A percentile compares a stretch with the other conserved stretches of the same genome.
Evolutionary conservation across 805 yeast species (phyloP).

Genomic region (Candida qinlingensis): DNA sequence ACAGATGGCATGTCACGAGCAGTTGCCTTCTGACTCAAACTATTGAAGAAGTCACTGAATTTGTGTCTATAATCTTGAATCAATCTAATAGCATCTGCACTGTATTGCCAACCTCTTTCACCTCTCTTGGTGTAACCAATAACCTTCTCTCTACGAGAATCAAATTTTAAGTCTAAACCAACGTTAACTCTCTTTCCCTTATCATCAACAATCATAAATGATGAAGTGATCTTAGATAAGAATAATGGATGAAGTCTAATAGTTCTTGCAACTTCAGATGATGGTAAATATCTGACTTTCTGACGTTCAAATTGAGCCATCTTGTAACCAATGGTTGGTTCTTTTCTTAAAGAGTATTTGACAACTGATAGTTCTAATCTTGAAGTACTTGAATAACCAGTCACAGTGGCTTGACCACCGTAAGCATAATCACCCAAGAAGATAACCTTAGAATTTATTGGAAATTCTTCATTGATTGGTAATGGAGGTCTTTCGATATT

Average conservation of each 20-base stretch:
- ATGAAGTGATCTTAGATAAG: conserved; percentile 74
- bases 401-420: conserved; percentile 70
- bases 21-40: conserved; percentile 27
- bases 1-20: conserved; percentile 27
- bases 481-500: conserved; percentile 65
- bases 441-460: conserved; percentile 62
- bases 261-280: conserved; percentile 56
- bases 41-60: conserved; percentile 58
- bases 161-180: conserved; percentile 83
- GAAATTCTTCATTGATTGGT: conserved; percentile 80
- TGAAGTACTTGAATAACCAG: conserved; percentile 47
- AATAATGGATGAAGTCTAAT: conserved; percentile 57
- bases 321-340: conserved; percentile 60
- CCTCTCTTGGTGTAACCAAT: conserved; percentile 76
- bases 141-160: conserved; percentile 72
- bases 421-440: conserved; percentile 84
- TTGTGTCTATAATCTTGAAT: conserved; percentile 52
- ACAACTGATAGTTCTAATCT: conserved; percentile 51
- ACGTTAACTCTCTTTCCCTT: conserved; percentile 53
- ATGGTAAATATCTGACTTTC: conserved; percentile 55
- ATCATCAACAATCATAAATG: conserved; percentile 53
- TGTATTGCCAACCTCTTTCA: conserved; percentile 74
- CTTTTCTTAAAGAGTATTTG: conserved; percentile 39
- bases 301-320: conserved; percentile 54
- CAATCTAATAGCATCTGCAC: conserved; percentile 65